phyloP scores from a whole-genome alignment of 805 yeast genomes.

The Ogataea nitratoaversa region DNA sequence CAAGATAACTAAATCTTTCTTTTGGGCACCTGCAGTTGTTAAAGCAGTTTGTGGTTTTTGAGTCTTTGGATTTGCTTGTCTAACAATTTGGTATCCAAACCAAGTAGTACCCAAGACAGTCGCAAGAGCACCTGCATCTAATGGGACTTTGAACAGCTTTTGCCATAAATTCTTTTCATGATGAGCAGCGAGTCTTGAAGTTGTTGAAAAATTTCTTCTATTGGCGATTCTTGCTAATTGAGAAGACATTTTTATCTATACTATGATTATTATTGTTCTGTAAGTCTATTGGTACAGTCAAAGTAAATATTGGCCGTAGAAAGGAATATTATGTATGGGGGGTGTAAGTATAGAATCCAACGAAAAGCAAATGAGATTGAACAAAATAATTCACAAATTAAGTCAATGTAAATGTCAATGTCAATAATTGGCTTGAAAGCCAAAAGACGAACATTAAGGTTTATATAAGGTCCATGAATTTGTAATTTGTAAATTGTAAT shows the following conservation, averaged over 20 bases:
- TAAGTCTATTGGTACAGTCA: not conserved
- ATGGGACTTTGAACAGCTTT: conserved; percentile 23
- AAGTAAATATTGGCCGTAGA: not conserved
- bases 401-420: too few relatives aligned
- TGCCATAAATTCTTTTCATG: conserved; percentile 20
- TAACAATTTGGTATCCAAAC: conserved; percentile 35
- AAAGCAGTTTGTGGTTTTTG: conserved; percentile 41
- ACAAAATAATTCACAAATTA: too few relatives aligned
- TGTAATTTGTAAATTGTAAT: too few relatives aligned
- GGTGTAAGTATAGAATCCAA: too few relatives aligned
- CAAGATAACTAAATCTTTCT: conserved; percentile 37
- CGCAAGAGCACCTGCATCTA: conserved; percentile 25
- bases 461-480: not conserved
- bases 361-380: too few relatives aligned
- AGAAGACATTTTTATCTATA: conserved; percentile 9
- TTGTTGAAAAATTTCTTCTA: conserved; percentile 21
- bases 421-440: too few relatives aligned
- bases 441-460: not conserved
- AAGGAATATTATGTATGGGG: not conserved
- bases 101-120: conserved; percentile 30
- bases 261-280: not conserved
- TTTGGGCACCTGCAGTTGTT: conserved; percentile 42
- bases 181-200: conserved; percentile 13
- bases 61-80: conserved; percentile 39
- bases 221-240: conserved; percentile 11